Conservation (phyloP, 2,329 filamentous ascomycete species). For the Hawksworthiomyces lignivorus region DNA sequence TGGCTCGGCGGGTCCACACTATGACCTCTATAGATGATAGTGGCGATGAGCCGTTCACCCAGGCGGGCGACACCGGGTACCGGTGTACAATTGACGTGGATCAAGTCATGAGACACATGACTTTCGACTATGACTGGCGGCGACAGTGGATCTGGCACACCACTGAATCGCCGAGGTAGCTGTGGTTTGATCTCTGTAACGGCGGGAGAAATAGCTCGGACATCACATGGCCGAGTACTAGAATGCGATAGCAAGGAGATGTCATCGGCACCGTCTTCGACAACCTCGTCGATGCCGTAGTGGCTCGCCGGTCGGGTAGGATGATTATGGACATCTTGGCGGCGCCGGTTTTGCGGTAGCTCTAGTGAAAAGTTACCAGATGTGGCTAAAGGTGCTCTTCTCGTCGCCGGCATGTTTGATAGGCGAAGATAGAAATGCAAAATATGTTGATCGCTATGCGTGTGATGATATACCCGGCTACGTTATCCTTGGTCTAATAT, state of each 20-base stretch:
- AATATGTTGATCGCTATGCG: no score
- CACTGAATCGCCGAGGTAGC: constrained; percentile 45
- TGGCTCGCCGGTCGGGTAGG: constrained; percentile 36
- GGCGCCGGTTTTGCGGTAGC: constrained; percentile 56
- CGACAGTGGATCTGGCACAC: constrained; percentile 51
- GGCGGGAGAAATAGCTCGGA: no score
- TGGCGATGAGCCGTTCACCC: constrained; percentile 50
- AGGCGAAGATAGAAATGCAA: no score
- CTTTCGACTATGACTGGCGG: constrained; percentile 55
- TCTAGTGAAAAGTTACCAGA: constrained; percentile 27
- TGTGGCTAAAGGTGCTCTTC: constrained; percentile 2
- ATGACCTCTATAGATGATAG: constrained; percentile 53
- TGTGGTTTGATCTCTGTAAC: constrained; percentile 22
- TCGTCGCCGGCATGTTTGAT: constrained; percentile 5
- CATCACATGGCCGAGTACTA: not conserved
- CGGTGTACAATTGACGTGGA: constrained; percentile 56
- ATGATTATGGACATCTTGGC: constrained; percentile 28
- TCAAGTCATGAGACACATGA: constrained; percentile 54
- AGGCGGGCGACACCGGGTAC: constrained; percentile 31
- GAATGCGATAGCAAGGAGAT: constrained; percentile 20
- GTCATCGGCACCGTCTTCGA: constrained; percentile 42
- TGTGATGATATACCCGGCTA: no score
- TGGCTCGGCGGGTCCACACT: constrained; percentile 14
- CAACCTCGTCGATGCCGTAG: constrained; percentile 58
- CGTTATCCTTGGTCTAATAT: no score